These are phyloP conservation scores for Pseudogymnoascus sp. DNA, from an alignment of 2,329 filamentous ascomycete species.

Conservation along the genomic window DNA sequence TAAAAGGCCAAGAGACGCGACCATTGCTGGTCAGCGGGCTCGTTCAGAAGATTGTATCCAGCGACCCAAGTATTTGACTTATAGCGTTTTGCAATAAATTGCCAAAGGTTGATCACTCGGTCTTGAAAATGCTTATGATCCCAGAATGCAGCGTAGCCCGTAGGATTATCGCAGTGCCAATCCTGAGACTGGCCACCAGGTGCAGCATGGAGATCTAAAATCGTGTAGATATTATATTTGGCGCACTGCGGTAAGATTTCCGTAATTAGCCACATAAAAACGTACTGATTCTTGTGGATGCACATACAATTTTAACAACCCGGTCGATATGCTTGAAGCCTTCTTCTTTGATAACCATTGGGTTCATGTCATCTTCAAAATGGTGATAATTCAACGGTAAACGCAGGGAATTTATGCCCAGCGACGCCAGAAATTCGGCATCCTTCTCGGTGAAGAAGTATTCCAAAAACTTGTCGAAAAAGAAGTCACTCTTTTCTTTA, in stretches of 20 bases:
- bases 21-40: slow-evolving; percentile 30
- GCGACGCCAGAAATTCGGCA: slow-evolving; percentile 47
- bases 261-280: background rate
- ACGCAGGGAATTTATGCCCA: slow-evolving; percentile 50
- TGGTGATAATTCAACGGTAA: slow-evolving; percentile 55
- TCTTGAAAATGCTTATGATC: slow-evolving; percentile 41
- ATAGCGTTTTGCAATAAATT: slow-evolving; percentile 35
- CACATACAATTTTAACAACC: slow-evolving; percentile 31
- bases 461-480: slow-evolving; percentile 42
- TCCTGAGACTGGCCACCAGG: slow-evolving; percentile 42
- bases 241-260: slow-evolving; percentile 29
- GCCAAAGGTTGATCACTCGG: slow-evolving; percentile 37
- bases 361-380: slow-evolving; percentile 46
- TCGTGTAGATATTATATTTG: slow-evolving; percentile 36
- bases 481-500: slow-evolving; percentile 48
- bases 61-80: slow-evolving; percentile 32
- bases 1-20: slow-evolving; percentile 34
- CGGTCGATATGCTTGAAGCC: slow-evolving; percentile 44
- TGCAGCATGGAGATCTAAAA: slow-evolving; percentile 38
- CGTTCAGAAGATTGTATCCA: slow-evolving; percentile 28
- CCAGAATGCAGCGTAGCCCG: slow-evolving; percentile 37
- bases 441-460: slow-evolving; percentile 53
- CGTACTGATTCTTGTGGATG: background rate
- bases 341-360: slow-evolving; percentile 37
- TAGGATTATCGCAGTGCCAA: slow-evolving; percentile 37